Conservation (phyloP, 2,329 filamentous ascomycete genomes). For the Fusarium tuaranense region DNA sequence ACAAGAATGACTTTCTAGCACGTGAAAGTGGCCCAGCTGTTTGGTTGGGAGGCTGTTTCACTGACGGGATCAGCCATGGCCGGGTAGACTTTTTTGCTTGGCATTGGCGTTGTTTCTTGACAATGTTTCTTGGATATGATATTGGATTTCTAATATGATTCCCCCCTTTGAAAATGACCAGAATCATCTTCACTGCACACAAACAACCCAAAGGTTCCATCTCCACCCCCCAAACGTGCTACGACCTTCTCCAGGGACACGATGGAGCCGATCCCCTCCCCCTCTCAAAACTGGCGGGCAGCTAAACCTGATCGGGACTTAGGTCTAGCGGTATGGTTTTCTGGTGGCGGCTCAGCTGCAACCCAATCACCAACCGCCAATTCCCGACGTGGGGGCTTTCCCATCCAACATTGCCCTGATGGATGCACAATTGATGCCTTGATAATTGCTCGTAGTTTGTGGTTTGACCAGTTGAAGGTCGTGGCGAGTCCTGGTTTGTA, state of each 20-base stretch:
- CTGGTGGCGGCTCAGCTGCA: conserved; percentile 26
- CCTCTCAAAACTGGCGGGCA: conserved; percentile 27
- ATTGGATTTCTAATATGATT: background rate
- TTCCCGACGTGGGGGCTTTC: conserved; percentile 37
- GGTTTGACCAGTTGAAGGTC: background rate
- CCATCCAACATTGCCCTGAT: conserved; percentile 36
- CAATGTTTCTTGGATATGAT: background rate
- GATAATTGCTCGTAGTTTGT: conserved; percentile 5
- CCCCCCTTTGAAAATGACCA: background rate
- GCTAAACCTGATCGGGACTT: conserved; percentile 33
- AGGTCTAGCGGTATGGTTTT: conserved; percentile 37
- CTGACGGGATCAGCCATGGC: background rate
- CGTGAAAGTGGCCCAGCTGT: conserved; percentile 43
- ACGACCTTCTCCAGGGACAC: conserved; percentile 20
- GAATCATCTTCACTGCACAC: background rate
- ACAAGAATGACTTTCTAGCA: conserved; percentile 27
- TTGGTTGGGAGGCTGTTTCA: conserved; percentile 34
- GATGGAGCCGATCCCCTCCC: conserved; percentile 21
- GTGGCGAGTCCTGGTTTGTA: background rate
- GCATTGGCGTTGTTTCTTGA: background rate
- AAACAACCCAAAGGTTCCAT: background rate
- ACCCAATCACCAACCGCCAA: conserved; percentile 37
- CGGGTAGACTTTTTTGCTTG: background rate
- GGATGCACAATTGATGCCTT: conserved; percentile 17
- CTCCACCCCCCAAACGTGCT: background rate